Evolutionary conservation across 2,329 filamentous ascomycete species (phyloP), one percentile per base, ranked within the genome.

Genomic region (Pseudocercospora crystallina): DNA sequence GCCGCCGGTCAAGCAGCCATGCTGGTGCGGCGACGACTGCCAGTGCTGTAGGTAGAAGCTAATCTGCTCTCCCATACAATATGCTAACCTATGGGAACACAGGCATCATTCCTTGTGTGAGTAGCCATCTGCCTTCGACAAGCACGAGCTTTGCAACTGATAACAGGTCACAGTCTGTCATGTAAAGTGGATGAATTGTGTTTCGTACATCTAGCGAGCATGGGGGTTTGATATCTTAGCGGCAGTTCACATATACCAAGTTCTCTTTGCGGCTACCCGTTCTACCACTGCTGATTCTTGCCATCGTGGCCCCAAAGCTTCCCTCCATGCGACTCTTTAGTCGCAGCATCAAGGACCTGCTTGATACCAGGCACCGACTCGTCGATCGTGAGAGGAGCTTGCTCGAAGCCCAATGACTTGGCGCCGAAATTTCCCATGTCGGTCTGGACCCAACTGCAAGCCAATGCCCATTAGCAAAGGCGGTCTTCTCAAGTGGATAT

Each of bases 381-480:
- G 8, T 74, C 65, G 7, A 76, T 26, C 5, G 58, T 62, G 35
- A 70, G 56, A 2, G 69, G 65, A 0, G 73, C 71, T 35, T 66
- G 51, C 1, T 61, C 47, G 2, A 72, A 40, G 0, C 71, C 71
- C 8, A 66, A 41, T 0, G 35, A 42, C 40, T 62, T 53, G 0
- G 73, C 71, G 31, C 65, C 70, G 0, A 41, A 47, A 49, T 71
- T 70, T 0, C 75, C 74, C 63, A 74, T 71, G 4, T 70, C 71
- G 0, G 74, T 77, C 51, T 73, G 67, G 0, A 74, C 70, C 60
- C 69, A 71, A 33, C 70, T 43, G 13, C 5, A 8, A 26, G 20
- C 7, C 20, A 7, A 8, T 14, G 10, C 13, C 8, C 8, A 26
- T 43, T 14, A 43, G 41, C 29, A 31, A 32, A 32, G n/a, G 20